Evolutionary conservation across 805 yeast genomes (phyloP).

Genomic region (Sugiyamaella floridensis): DNA sequence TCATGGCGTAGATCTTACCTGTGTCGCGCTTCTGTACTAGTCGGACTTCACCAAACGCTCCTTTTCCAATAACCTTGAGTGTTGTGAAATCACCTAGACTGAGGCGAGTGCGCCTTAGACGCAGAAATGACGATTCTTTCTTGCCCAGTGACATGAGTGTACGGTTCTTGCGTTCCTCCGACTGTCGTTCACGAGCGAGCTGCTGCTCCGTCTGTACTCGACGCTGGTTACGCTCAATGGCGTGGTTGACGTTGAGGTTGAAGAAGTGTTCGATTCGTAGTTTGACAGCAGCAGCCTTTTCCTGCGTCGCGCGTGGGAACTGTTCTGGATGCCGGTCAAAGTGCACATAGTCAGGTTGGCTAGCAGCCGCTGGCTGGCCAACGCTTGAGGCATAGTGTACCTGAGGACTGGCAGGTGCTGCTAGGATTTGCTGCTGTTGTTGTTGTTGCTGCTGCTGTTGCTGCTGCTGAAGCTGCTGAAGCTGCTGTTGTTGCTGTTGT

Average conservation of each 20-base stretch:
- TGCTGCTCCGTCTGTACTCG: conserved; percentile 76
- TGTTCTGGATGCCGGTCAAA: conserved; percentile 80
- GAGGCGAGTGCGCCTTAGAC: conserved; percentile 77
- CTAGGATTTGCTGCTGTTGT: conserved; percentile 12
- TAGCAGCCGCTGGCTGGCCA: conserved; percentile 5
- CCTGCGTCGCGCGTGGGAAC: conserved; percentile 68
- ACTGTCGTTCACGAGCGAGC: conserved; percentile 59
- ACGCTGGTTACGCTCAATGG: conserved; percentile 92
- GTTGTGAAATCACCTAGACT: conserved; percentile 80
- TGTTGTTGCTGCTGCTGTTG: conserved; percentile 18
- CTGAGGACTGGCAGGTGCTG: conserved; percentile 18
- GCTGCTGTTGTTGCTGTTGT: background rate
- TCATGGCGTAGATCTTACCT: conserved; percentile 91
- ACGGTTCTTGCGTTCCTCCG: conserved; percentile 79
- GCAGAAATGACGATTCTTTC: conserved; percentile 78
- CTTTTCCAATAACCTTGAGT: conserved; percentile 89
- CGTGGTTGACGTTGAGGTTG: conserved; percentile 79
- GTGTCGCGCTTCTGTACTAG: conserved; percentile 89
- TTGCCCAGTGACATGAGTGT: conserved; percentile 77
- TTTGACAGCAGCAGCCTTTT: conserved; percentile 77
- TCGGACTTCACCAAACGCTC: conserved; percentile 96
- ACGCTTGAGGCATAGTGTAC: conserved; percentile 17
- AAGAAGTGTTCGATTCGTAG: conserved; percentile 77
- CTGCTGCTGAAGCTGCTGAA: conserved; percentile 12
- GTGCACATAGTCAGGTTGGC: conserved; percentile 45